Conservation (phyloP, 257 asterid genomes). For the Solanum microdontum region DNA sequence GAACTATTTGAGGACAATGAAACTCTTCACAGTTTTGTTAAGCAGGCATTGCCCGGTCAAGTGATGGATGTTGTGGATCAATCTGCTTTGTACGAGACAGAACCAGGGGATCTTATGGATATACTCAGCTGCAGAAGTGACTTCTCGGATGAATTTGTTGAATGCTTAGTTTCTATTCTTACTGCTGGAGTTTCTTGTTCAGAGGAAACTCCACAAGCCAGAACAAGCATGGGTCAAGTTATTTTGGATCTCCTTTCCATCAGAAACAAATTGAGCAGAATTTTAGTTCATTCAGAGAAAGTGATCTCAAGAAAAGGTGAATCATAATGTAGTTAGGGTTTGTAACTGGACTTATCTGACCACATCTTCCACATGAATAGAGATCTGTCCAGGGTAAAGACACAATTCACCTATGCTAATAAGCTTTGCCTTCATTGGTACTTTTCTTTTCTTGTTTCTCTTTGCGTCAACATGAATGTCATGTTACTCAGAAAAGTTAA, state of each 20-base stretch:
- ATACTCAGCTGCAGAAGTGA: background rate
- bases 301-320: background rate
- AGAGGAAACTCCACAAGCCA: conserved; percentile 9
- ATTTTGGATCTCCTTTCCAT: conserved; percentile 1
- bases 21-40: conserved; percentile 21
- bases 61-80: conserved; percentile 19
- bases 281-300: background rate
- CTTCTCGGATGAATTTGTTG: background rate
- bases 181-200: conserved; percentile 11
- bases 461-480: background rate
- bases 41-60: background rate
- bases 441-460: background rate
- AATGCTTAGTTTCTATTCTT: conserved; percentile 10
- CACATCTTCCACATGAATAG: background rate
- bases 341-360: background rate
- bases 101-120: background rate
- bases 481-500: background rate
- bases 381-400: background rate
- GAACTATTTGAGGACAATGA: conserved; percentile 6
- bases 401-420: background rate
- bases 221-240: conserved; percentile 4
- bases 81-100: conserved; percentile 2
- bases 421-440: background rate
- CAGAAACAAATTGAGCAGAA: conserved; percentile 3
- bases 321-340: background rate